Conservation (phyloP, 2,329 filamentous ascomycete species). For the Tolypocladium guangdongense region DNA sequence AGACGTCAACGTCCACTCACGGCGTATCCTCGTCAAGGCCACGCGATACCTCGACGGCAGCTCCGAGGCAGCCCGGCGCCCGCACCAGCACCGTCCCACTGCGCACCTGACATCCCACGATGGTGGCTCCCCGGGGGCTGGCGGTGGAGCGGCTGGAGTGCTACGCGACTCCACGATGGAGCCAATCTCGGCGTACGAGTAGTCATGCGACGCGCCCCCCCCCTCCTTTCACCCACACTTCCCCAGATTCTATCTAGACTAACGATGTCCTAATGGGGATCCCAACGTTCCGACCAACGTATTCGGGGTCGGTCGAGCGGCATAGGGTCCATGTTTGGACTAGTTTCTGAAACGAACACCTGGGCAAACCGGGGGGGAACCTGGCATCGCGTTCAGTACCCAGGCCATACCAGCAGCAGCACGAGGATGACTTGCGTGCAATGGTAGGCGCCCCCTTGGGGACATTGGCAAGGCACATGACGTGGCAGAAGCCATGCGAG, state of each 20-base stretch:
- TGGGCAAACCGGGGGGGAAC: neutral
- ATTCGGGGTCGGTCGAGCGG: neutral
- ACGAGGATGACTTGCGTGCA: neutral
- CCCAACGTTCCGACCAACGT: neutral
- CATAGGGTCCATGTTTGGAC: neutral
- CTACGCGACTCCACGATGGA: neutral
- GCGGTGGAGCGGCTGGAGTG: neutral
- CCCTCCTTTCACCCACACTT: too few species aligned
- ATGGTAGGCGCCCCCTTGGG: too few species aligned
- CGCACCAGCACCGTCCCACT: neutral
- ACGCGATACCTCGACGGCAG: slow-evolving; percentile 17
- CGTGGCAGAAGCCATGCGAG: too few species aligned
- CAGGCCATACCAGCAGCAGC: neutral
- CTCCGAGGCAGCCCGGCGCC: neutral
- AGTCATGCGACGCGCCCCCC: neutral
- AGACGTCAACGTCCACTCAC: slow-evolving; percentile 40
- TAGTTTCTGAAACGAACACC: too few species aligned
- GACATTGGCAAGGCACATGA: too few species aligned
- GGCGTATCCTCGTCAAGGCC: slow-evolving; percentile 35
- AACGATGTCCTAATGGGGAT: neutral
- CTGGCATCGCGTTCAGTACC: neutral
- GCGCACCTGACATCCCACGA: neutral
- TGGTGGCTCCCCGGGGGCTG: neutral
- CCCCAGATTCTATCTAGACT: neutral
- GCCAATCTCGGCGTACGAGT: neutral